Base-by-base conservation (phyloP, 148 eudicot genomes). In the Rhododendron kiyosumense region DNA sequence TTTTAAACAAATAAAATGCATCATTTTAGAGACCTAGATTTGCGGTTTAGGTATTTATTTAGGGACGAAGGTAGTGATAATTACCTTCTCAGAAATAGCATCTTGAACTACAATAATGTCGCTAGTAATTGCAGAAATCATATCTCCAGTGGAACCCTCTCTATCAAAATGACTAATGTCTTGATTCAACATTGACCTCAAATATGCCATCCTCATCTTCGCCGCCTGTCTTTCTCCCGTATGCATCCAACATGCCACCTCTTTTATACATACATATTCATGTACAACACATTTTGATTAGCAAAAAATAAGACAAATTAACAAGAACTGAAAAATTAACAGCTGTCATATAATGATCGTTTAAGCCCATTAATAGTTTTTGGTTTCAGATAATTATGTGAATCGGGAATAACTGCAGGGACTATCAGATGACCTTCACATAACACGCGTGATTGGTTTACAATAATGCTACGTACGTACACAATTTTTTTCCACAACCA, bases 161-260 rank as follows among this genome's bases (percentile, higher is more conserved):
- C 96, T 94, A 81, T 97, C 99, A 79, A 97, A 97, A 1, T 92
- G 90, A 81, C 95, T 93, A 7, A 97, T 97, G 79, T 97, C 99
- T 93, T 97, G 99, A 87, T 88, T 97, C 81, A 97, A 88, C 95
- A 95, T 95, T 0, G 94, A 89, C 86, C 89, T 92, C 86, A 97
- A 84, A 87, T 97, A 97, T 6, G 98, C 95, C 98, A 97, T 93
- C 83, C 99, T 93, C 91, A 97, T 94, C 65, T 95, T 97, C n/a
- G 96, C 96, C 22, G 99, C 98, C 91, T 97, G 99, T 59, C 99
- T 91, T 83, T 97, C 99, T 24, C 99, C 99, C 20, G 94, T 92
- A 84, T 97, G 92, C 98, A 97, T 97, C 99, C 99, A 97, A 89
- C 94, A 93, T 32, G 93, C 95, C 91, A 96, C 98, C 95, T 94